Evolutionary conservation across 208 protist species (phyloP).

Genomic region (Trypanosoma lewisi): DNA sequence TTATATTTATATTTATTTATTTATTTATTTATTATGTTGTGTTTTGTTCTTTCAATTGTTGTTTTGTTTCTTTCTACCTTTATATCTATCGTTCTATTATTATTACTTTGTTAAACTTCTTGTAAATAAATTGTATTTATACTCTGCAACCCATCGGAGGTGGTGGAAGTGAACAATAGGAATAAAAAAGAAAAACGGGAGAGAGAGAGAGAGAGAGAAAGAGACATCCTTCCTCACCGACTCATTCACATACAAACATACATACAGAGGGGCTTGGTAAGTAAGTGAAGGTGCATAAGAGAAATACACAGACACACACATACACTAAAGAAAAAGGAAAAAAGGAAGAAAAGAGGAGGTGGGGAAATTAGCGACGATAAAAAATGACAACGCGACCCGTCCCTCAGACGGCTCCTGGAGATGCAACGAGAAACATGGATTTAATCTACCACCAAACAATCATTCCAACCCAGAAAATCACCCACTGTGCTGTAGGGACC

Average conservation of each 20-base stretch:
- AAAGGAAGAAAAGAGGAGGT: neutral
- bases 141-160: neutral
- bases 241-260: neutral
- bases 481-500: slow-evolving; percentile 67
- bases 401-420: neutral
- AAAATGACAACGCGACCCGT: neutral
- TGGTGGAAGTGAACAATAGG: slow-evolving; percentile 6
- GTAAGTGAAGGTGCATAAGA: too few species aligned
- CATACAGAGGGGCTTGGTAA: too few species aligned
- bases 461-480: slow-evolving; percentile 72
- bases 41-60: slow-evolving; percentile 7
- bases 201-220: neutral
- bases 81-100: too few species aligned
- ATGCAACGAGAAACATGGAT: slow-evolving; percentile 30
- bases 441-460: slow-evolving; percentile 85
- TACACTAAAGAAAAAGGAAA: neutral
- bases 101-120: too few species aligned
- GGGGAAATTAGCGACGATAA: neutral
- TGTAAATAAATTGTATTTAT: too few species aligned
- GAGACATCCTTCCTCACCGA: neutral
- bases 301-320: neutral
- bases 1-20: slow-evolving; percentile 5
- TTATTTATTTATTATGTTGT: neutral
- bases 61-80: neutral
- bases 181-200: slow-evolving; percentile 2